These are phyloP conservation scores for Gaultheria prostrata DNA, from an alignment of 148 eudicot species.

Conservation along the genomic window DNA sequence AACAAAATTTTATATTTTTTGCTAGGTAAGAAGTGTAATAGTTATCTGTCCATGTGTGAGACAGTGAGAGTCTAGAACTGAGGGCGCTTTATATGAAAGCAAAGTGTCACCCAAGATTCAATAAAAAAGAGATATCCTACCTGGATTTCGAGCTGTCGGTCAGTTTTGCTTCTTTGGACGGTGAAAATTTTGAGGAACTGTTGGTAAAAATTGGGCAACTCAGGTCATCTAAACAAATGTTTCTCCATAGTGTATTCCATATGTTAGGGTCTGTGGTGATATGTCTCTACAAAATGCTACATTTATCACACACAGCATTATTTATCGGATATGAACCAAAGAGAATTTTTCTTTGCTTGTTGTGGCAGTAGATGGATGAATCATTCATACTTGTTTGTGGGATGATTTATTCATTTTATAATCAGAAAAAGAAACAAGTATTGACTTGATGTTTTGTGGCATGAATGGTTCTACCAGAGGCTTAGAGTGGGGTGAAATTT, in stretches of 20 bases:
- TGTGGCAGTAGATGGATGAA: conserved; percentile 7
- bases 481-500: not conserved
- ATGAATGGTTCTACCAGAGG: not conserved
- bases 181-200: not conserved
- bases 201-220: not conserved
- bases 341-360: not conserved
- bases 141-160: not conserved
- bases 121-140: not conserved
- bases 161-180: not conserved
- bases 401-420: not conserved
- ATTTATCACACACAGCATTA: not conserved
- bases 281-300: not conserved
- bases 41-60: not conserved
- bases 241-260: not conserved
- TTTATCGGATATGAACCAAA: not conserved
- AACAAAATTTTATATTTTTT: not conserved
- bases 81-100: not conserved
- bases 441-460: not conserved
- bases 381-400: not conserved
- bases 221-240: not conserved
- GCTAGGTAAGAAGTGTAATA: not conserved
- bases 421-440: not conserved
- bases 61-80: conserved; percentile 12
- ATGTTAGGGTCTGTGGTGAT: not conserved
- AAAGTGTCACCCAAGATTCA: not conserved